Base-by-base conservation (phyloP, 1,139 yeast species). In the Entelexis sorbosivorans region DNA sequence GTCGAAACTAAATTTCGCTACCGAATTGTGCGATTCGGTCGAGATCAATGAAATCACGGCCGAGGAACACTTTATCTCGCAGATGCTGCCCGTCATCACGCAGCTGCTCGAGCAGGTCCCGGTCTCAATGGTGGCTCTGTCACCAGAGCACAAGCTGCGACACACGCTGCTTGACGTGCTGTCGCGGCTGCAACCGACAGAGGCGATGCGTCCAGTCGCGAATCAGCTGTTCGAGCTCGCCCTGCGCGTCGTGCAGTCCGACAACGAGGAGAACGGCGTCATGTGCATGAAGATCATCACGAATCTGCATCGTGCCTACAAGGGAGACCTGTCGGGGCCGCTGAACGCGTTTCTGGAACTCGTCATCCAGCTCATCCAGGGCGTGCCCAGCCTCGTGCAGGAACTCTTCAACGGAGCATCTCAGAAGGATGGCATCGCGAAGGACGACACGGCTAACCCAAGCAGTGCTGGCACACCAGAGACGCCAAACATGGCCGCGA, bases 191-290 rank as follows among this genome's bases (percentile, higher is more conserved):
- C 86, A 85, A 53, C 78, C 86, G 73, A 88, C 84, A 63, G 96
- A 88, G 42, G 76, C 82, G 1, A 79, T 88, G 62, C 84, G 82
- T 63, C 84, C 85, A 1, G 82, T 80, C 64, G 79, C 89, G 0
- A 71, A 72, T 43, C 72, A 74, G 34, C 75, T 88, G 28, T 70
- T 85, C 61, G 80, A 78, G 43, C 69, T 74, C n/a, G 69, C 89
- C 52, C 78, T 81, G 62, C 68, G 69, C 33, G 70, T 84, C 17
- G 70, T 91, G 54, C 77, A 76, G 22, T 73, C 69, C 17, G 99
- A 93, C 64, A 91, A 93, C 64, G 99, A 93, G 67, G 97, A 89
- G 59, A 91, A 91, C 64, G 98, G 97, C 47, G 88, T 88, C 1
- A 73, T 88, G 52, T 84, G 95, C 64, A 82, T 89, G 83, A 89